Evolutionary conservation across 1,284 basidiomycete species (phyloP), one percentile per base, ranked within the genome.

Genomic region (Inonotus obliquus): DNA sequence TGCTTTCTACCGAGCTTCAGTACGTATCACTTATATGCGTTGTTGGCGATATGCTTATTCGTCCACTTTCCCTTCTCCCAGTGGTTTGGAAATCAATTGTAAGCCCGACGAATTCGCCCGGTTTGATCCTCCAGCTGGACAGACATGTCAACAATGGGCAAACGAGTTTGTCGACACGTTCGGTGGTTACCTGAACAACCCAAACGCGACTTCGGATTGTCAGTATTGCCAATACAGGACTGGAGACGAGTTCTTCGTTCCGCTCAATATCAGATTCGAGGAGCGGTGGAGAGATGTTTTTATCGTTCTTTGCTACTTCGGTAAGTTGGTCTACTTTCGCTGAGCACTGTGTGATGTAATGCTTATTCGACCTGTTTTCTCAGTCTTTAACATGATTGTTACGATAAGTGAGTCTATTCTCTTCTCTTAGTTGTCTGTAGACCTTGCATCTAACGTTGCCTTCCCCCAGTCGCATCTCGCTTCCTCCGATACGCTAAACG

Each of bases 121-220:
- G 23, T 91, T 92, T 77, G 74, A 79, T 63, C 89, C 93, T 0
- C 93, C 93, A 0, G 65, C 77, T 0, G 88, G 87, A 5, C 84
- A 94, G 71, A 92, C 87, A 0, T 96, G 94, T 69, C 67, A 66
- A 4, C 66, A 81, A 2, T 96, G 87, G 84, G 92, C 87, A 0
- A 75, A 78, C 35, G 79, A 81, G 45, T 94, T 92, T 69, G 83
- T 88, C 6, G 67, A 69, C 2, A 75, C 74, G 2, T 81, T 82
- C 66, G 86, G 86, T 2, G 95, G 92, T 0, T 97, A 97, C 75
- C 73, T 97, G 44, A 80, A 89, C 66, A 90, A 96, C 72, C 81
- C 82, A 0, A 75, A 78, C 55, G 89, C 80, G 7, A 88, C 83
- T 0, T 58, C 70, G 1, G 69, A 68, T 5, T 94, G 92, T 72